Evolutionary conservation across 805 yeast species (phyloP).

Genomic region (Suhomyces emberorum): DNA sequence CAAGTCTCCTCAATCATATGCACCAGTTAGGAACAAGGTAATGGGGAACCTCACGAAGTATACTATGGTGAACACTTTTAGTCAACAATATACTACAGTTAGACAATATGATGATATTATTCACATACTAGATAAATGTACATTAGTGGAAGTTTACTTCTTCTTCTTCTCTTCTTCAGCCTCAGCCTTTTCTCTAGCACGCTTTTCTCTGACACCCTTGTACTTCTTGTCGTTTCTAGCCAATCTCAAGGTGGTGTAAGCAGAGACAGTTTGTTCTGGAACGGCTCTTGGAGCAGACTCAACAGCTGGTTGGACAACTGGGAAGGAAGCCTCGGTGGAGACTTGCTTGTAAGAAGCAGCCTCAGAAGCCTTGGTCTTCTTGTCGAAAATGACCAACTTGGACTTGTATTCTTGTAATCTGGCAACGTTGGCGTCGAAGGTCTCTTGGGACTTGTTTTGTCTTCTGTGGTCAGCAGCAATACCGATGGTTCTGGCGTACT

Average conservation of each 20-base stretch:
- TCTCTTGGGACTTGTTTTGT: slow-evolving; percentile 96
- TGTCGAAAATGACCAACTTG: slow-evolving; percentile 94
- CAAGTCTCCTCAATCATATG: too few relatives aligned
- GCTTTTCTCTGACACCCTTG: slow-evolving; percentile 96
- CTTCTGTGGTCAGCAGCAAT: slow-evolving; percentile 99
- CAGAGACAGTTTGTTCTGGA: slow-evolving; percentile 63
- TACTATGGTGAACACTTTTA: too few relatives aligned
- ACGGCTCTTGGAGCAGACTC: slow-evolving; percentile 89
- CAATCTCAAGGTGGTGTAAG: slow-evolving; percentile 91
- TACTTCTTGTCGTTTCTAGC: slow-evolving; percentile 93
- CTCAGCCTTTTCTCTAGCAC: slow-evolving; percentile 95
- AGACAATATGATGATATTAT: slow-evolving; percentile 5
- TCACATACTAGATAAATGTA: slow-evolving; percentile 8
- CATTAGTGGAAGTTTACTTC: slow-evolving; percentile 55
- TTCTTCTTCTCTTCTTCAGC: slow-evolving; percentile 98
- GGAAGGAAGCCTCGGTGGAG: slow-evolving; percentile 79
- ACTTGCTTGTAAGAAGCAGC: slow-evolving; percentile 64
- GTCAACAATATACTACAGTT: too few relatives aligned
- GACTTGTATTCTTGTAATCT: slow-evolving; percentile 96
- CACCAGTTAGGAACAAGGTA: too few relatives aligned
- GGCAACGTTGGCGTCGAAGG: slow-evolving; percentile 89
- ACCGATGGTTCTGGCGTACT: slow-evolving; percentile 98
- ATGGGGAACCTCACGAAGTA: too few relatives aligned
- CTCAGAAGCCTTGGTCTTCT: slow-evolving; percentile 75
- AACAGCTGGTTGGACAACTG: slow-evolving; percentile 74